Conservation (phyloP, 2,329 filamentous ascomycete species). For the Boeremia lycopersici region DNA sequence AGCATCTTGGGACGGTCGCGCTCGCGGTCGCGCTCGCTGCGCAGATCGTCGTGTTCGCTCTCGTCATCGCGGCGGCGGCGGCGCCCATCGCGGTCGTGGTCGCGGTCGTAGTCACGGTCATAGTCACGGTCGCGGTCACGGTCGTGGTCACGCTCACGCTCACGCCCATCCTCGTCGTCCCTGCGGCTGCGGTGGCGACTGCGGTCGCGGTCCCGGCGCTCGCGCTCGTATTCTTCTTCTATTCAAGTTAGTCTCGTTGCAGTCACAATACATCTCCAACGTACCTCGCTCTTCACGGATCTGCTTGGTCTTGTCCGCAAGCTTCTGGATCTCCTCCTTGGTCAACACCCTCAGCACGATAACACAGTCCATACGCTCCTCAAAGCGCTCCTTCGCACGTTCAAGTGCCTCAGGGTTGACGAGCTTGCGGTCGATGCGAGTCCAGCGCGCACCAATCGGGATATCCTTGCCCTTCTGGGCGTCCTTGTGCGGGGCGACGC, state of each 20-base stretch:
- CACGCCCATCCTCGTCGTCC: slow-evolving; percentile 39
- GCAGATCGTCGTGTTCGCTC: slow-evolving; percentile 33
- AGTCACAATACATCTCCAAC: not conserved
- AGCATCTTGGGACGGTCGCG: slow-evolving; percentile 34
- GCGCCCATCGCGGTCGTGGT: slow-evolving; percentile 24
- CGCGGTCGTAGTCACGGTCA: slow-evolving; percentile 16
- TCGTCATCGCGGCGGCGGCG: slow-evolving; percentile 38
- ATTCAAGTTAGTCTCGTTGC: slow-evolving; percentile 16
- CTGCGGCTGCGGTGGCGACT: slow-evolving; percentile 34
- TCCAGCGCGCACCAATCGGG: slow-evolving; percentile 80
- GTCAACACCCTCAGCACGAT: slow-evolving; percentile 88
- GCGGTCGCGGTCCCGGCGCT: slow-evolving; percentile 35
- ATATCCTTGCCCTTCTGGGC: slow-evolving; percentile 74
- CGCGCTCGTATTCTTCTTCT: slow-evolving; percentile 44
- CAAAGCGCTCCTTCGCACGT: slow-evolving; percentile 86
- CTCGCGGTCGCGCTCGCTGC: slow-evolving; percentile 27
- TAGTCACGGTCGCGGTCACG: slow-evolving; percentile 40
- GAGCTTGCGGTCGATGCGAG: slow-evolving; percentile 84
- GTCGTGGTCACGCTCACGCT: slow-evolving; percentile 18
- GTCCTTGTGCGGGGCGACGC: slow-evolving; percentile 92
- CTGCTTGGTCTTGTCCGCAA: slow-evolving; percentile 79
- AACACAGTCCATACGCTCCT: slow-evolving; percentile 90
- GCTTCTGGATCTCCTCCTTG: slow-evolving; percentile 87
- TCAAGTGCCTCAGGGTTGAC: slow-evolving; percentile 90
- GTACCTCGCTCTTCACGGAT: slow-evolving; percentile 63